Evolutionary conservation across 306 rosid species (phyloP).

Genomic region (Chamaecrista fasciculata): DNA sequence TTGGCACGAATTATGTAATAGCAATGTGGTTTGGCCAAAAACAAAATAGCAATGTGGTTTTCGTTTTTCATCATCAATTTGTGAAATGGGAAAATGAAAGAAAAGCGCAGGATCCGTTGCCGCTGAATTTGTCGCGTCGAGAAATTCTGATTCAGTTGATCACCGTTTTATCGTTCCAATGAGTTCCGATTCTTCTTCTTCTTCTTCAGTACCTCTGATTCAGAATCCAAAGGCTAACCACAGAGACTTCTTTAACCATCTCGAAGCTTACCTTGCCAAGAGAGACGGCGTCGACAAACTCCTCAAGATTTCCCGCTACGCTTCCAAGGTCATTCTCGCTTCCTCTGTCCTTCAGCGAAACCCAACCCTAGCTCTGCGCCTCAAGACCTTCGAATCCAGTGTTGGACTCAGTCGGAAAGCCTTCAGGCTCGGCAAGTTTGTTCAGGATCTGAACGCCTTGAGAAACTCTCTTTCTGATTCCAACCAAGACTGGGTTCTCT

Average conservation of each 20-base stretch:
- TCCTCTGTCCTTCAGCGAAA: slow-evolving; percentile 52
- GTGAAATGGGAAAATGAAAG: background rate
- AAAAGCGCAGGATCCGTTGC: background rate
- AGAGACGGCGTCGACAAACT: slow-evolving; percentile 97
- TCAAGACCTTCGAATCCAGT: slow-evolving; percentile 79
- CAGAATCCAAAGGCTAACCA: slow-evolving; percentile 32
- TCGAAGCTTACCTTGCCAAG: slow-evolving; percentile 79
- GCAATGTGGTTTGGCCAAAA: too few species aligned
- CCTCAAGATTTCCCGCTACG: slow-evolving; percentile 79
- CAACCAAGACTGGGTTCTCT: slow-evolving; percentile 24
- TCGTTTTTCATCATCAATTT: background rate
- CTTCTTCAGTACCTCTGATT: slow-evolving; percentile 17
- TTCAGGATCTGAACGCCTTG: slow-evolving; percentile 79
- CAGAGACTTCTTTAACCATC: slow-evolving; percentile 61
- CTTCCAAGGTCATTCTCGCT: slow-evolving; percentile 67
- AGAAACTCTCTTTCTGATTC: slow-evolving; percentile 44
- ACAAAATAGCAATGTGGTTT: background rate
- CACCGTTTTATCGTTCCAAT: slow-evolving; percentile 20
- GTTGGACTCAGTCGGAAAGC: slow-evolving; percentile 90
- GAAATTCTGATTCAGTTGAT: background rate
- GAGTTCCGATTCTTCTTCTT: slow-evolving; percentile 45
- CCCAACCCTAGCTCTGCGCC: slow-evolving; percentile 49
- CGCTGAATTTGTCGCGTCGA: background rate
- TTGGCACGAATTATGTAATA: too few species aligned
- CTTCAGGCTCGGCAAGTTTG: slow-evolving; percentile 84